These are phyloP conservation scores for Curvularia spicifera DNA, from an alignment of 2,329 filamentous ascomycete species.

Conservation along the genomic window DNA sequence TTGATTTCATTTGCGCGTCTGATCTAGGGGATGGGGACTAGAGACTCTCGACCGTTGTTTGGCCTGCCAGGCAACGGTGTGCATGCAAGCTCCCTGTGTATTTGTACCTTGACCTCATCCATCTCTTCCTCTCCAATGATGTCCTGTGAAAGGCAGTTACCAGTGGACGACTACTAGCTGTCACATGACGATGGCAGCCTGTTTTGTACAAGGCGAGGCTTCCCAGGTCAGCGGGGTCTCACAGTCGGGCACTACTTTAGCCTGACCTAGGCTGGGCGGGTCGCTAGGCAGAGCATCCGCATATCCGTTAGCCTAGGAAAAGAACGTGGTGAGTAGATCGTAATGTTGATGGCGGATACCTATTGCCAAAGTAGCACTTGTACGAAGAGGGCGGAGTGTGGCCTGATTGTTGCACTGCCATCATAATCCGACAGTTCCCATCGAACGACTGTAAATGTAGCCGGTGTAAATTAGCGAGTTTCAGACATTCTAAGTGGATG, in stretches of 20 bases:
- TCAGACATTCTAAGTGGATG: background rate
- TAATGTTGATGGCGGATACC: slow-evolving; percentile 9
- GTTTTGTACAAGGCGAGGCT: slow-evolving; percentile 8
- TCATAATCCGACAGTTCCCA: background rate
- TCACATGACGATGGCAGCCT: background rate
- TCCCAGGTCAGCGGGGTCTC: slow-evolving; percentile 15
- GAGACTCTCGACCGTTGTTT: background rate
- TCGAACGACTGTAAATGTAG: background rate
- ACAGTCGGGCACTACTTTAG: slow-evolving; percentile 16
- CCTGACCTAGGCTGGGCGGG: background rate
- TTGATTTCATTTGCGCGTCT: slow-evolving; percentile 19
- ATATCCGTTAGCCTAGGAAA: background rate
- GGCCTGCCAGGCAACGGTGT: slow-evolving; percentile 5
- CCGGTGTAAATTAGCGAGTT: background rate
- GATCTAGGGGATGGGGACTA: slow-evolving; percentile 5
- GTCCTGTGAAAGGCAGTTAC: background rate
- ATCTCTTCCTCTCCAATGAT: background rate
- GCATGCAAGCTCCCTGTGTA: slow-evolving; percentile 13
- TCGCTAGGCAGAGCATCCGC: background rate
- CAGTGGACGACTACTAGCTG: background rate
- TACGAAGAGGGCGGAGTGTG: slow-evolving; percentile 3
- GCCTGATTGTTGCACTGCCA: slow-evolving; percentile 8
- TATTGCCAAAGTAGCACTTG: slow-evolving; percentile 14
- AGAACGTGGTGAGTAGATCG: background rate
- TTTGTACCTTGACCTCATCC: background rate